Base-by-base conservation (phyloP, 2,329 filamentous ascomycete genomes). In the Xylariaceae sp. region DNA sequence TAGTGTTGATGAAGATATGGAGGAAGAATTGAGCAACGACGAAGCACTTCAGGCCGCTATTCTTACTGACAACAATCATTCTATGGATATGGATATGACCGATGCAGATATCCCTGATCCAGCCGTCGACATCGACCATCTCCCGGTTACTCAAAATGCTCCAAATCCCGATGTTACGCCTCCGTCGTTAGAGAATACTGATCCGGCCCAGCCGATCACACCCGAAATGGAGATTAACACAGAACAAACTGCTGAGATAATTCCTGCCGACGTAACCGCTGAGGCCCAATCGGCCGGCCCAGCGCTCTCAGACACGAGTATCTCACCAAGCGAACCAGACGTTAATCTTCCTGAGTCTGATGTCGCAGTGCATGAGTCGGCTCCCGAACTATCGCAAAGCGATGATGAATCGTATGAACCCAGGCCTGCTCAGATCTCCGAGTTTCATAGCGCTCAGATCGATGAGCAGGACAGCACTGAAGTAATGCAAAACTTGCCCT, bases 381-480 rank as follows among this genome's bases (percentile, higher is more conserved):
- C 8, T 12, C 47, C 52, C n/a, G 60, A 62, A 4, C 47, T 53
- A 30, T 60, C 63, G 6, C 55, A 53, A 49, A 62, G 54, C 47
- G 61, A 63, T 48, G 60, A 63, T 19, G 59, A 57, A 29, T 55
- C 61, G 37, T 63, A 65, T 40, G 57, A 56, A 39, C 56, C 61
- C n/a, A 54, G 54, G 29, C 54, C 58, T 12, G 55, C 47, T 35
- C 56, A 63, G 8, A 61, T 62, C 19, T 65, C 65, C 9, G 56
- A 59, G 47, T 48, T 50, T 32, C 55, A 57, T 26, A 55, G 57
- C 44, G 11, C 32, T 47, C 54, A 55, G 39, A 42, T 49, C n/a
- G 39, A 56, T 3, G 58, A 50, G 31, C 48, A 46, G 19, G 52
- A 61, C 11, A 59, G 51, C 37, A 43, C 53, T 51, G 53, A 67